A percentile compares a stretch with the other conserved stretches of the same genome.
Evolutionary conservation across 768 basidiomycete species (phyloP).

Genomic region (Heimioporus sp.): DNA sequence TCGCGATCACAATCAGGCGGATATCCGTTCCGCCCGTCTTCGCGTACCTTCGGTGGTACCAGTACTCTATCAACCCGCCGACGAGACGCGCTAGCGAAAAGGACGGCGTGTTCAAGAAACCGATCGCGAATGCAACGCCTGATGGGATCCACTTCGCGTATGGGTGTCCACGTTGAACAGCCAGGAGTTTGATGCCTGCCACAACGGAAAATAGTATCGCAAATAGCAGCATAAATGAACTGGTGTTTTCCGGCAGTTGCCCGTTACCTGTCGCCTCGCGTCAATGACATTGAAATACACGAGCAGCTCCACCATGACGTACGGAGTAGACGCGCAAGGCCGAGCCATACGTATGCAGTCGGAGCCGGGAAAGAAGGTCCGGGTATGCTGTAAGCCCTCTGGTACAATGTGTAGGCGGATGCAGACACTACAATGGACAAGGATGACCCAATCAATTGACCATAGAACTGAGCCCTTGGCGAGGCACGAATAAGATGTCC

Average conservation of each 20-base stretch:
- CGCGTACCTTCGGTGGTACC: slow-evolving; percentile 54
- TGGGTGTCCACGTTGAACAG: slow-evolving; percentile 44
- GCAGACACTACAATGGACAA: slow-evolving; percentile 88
- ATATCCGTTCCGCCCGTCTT: slow-evolving; percentile 58
- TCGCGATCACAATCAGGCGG: slow-evolving; percentile 81
- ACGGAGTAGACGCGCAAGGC: slow-evolving; percentile 74
- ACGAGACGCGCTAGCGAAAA: slow-evolving; percentile 91
- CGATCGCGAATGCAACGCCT: slow-evolving; percentile 92
- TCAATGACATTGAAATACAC: not conserved
- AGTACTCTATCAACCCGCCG: slow-evolving; percentile 80
- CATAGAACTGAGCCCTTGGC: slow-evolving; percentile 91
- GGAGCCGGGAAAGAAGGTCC: slow-evolving; percentile 96
- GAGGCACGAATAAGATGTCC: slow-evolving; percentile 91
- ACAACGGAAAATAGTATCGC: slow-evolving; percentile 67
- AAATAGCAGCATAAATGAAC: slow-evolving; percentile 76
- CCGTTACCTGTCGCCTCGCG: slow-evolving; percentile 61
- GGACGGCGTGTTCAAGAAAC: slow-evolving; percentile 93
- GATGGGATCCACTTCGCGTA: slow-evolving; percentile 85
- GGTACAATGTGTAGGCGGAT: slow-evolving; percentile 85
- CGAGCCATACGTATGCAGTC: slow-evolving; percentile 91
- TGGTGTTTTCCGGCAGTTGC: slow-evolving; percentile 72
- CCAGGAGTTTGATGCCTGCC: slow-evolving; percentile 65
- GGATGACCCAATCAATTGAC: slow-evolving; percentile 87
- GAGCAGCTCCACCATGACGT: slow-evolving; percentile 26
- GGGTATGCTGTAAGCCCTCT: slow-evolving; percentile 83